Conservation (phyloP, 2,329 filamentous ascomycete species). For the Fulvia fulva region DNA sequence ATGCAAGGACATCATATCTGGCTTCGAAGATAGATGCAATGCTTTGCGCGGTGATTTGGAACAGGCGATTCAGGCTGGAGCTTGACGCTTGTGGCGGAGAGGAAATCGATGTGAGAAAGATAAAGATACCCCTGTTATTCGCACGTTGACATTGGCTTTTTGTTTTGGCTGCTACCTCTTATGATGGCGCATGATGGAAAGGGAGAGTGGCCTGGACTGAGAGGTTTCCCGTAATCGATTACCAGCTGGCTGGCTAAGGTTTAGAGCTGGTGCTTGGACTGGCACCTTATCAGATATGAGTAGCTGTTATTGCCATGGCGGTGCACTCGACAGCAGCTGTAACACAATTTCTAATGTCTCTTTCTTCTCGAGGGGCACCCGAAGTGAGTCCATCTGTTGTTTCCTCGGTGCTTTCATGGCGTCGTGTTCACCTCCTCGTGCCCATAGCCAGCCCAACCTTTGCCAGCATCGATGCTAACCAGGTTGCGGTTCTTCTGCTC, state of each 20-base stretch:
- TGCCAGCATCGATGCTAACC: background rate
- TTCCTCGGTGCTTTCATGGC: background rate
- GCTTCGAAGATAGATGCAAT: slow-evolving; percentile 88
- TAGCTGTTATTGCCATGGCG: background rate
- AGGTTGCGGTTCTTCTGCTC: background rate
- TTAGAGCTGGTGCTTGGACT: background rate
- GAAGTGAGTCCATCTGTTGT: background rate
- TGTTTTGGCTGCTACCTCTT: background rate
- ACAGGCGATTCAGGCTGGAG: background rate
- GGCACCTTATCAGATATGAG: background rate
- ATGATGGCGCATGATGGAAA: background rate
- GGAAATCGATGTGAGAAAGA: background rate
- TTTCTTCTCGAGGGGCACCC: background rate
- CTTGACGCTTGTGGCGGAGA: background rate
- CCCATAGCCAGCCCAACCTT: background rate
- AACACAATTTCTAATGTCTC: background rate
- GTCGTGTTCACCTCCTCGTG: background rate
- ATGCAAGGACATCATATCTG: slow-evolving; percentile 82
- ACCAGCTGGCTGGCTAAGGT: background rate
- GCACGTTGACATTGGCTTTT: background rate
- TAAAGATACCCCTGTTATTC: background rate
- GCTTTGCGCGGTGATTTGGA: slow-evolving; percentile 58
- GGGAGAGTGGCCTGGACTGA: background rate
- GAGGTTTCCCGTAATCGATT: background rate
- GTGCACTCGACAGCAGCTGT: background rate